Conservation (phyloP, 2,329 filamentous ascomycete genomes). For the Metarhizium anisopliae region DNA sequence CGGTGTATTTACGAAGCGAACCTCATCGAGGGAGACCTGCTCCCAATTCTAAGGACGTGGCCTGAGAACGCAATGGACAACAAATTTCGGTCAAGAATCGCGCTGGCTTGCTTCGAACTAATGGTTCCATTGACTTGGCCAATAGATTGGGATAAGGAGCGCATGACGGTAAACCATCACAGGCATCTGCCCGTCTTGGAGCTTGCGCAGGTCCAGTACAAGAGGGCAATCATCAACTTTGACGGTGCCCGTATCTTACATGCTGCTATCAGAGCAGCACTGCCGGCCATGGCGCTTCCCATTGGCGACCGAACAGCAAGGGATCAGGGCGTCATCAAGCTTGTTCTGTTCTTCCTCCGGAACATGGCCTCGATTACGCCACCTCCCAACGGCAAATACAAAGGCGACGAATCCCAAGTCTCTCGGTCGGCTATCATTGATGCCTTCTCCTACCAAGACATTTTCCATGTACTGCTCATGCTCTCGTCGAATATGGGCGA, state of each 20-base stretch:
- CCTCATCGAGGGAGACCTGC: conserved; percentile 77
- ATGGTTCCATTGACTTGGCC: conserved; percentile 94
- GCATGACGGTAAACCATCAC: conserved; percentile 89
- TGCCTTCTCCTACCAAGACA: conserved; percentile 82
- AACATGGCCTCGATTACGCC: conserved; percentile 82
- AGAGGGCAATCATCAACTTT: conserved; percentile 77
- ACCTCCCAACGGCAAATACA: conserved; percentile 61
- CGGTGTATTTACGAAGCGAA: conserved; percentile 88
- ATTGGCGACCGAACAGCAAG: conserved; percentile 66
- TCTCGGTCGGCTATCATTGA: conserved; percentile 83
- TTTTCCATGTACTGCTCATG: conserved; percentile 76
- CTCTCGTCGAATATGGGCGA: conserved; percentile 89
- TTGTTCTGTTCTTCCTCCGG: conserved; percentile 79
- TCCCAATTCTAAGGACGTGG: conserved; percentile 83
- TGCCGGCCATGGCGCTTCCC: conserved; percentile 77
- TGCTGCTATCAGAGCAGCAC: conserved; percentile 67
- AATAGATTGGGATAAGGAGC: conserved; percentile 65
- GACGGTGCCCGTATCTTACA: conserved; percentile 70
- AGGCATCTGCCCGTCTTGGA: conserved; percentile 84
- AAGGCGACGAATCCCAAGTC: conserved; percentile 84
- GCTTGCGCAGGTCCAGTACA: conserved; percentile 82
- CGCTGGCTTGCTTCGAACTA: conserved; percentile 80
- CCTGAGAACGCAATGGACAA: conserved; percentile 62
- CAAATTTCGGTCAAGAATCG: conserved; percentile 68
- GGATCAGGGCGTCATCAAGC: conserved; percentile 87